Conservation (phyloP, 2,329 filamentous ascomycete species). For the Cladosporium velox region DNA sequence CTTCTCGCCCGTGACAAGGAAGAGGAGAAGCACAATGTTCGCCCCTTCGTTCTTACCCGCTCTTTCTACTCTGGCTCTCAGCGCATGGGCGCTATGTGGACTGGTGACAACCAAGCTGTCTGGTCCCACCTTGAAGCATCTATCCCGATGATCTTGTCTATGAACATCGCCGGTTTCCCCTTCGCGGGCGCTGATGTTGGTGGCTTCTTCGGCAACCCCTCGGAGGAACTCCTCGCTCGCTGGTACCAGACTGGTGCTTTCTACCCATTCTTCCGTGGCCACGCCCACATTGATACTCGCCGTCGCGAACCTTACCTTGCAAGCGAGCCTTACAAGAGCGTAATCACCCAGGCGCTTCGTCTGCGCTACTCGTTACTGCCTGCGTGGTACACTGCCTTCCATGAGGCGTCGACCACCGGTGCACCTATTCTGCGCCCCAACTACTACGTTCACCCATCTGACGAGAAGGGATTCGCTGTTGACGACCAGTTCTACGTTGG, state of each 20-base stretch:
- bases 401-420: slow-evolving; percentile 78
- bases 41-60: slow-evolving; percentile 90
- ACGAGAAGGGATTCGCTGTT: slow-evolving; percentile 82
- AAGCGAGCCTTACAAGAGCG: slow-evolving; percentile 79
- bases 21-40: slow-evolving; percentile 58
- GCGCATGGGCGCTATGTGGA: slow-evolving; percentile 94
- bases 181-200: slow-evolving; percentile 95
- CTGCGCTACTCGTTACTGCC: slow-evolving; percentile 88
- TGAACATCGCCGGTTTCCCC: slow-evolving; percentile 89
- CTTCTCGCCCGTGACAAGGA: slow-evolving; percentile 82
- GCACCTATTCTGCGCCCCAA: slow-evolving; percentile 88
- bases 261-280: slow-evolving; percentile 97
- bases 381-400: slow-evolving; percentile 96
- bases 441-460: slow-evolving; percentile 85
- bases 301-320: slow-evolving; percentile 90
- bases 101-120: slow-evolving; percentile 90
- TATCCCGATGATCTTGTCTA: slow-evolving; percentile 89
- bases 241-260: slow-evolving; percentile 98
- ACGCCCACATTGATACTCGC: slow-evolving; percentile 94
- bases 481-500: slow-evolving; percentile 95
- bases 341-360: slow-evolving; percentile 84
- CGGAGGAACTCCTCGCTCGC: slow-evolving; percentile 83
- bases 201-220: slow-evolving; percentile 96
- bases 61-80: slow-evolving; percentile 92
- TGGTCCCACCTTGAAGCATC: slow-evolving; percentile 91